phyloP scores from a whole-genome alignment of 2,329 filamentous ascomycete genomes.

The Sclerotinia sclerotiorum region DNA sequence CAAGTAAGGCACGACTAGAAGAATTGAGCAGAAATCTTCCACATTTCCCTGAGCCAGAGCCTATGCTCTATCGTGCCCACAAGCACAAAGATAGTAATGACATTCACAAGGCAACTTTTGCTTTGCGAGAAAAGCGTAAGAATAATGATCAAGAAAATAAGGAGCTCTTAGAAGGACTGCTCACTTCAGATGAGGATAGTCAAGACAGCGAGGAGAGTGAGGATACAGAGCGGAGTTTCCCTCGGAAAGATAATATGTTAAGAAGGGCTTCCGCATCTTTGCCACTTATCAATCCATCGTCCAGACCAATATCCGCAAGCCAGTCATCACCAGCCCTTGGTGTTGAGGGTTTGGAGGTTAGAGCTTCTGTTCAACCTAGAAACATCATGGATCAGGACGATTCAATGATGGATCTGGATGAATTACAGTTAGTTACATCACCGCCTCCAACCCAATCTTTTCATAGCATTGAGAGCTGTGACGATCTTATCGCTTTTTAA shows the following conservation, averaged over 20 bases:
- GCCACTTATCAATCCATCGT: neutral
- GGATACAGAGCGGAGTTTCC: neutral
- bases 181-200: neutral
- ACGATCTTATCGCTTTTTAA: neutral
- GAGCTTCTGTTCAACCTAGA: conserved; percentile 18
- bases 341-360: conserved; percentile 9
- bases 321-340: conserved; percentile 8
- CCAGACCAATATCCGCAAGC: neutral
- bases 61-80: neutral
- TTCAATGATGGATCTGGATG: conserved; percentile 34
- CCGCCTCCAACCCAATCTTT: neutral
- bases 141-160: neutral
- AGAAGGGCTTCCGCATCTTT: neutral
- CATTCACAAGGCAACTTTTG: conserved; percentile 1
- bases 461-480: neutral
- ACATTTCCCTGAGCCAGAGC: conserved; percentile 5
- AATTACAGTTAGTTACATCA: conserved; percentile 29
- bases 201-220: neutral
- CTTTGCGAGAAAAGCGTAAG: conserved; percentile 5
- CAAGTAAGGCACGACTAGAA: conserved; percentile 35
- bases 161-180: conserved; percentile 7
- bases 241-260: neutral
- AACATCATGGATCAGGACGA: conserved; percentile 23
- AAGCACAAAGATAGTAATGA: conserved; percentile 19
- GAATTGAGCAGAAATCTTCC: conserved; percentile 24